These are phyloP conservation scores for Rhododendron mucronatum DNA, from an alignment of 148 eudicot genomes.

Conservation along the genomic window DNA sequence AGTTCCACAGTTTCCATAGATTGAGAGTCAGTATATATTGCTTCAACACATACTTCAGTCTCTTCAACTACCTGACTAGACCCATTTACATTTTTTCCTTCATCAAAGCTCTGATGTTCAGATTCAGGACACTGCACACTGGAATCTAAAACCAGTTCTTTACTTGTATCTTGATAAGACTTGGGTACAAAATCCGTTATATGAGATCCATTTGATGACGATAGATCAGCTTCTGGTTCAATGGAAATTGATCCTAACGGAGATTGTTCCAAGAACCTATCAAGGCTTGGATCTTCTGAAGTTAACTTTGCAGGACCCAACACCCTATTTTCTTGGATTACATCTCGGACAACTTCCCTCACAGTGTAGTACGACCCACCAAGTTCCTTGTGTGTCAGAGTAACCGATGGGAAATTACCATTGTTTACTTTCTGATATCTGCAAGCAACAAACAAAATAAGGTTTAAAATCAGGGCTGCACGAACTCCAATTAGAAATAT, in stretches of 20 bases:
- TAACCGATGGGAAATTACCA: conserved; percentile 81
- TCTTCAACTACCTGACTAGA: conserved; percentile 24
- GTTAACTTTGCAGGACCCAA: conserved; percentile 64
- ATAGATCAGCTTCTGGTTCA: conserved; percentile 35
- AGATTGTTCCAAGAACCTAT: conserved; percentile 24
- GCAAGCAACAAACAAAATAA: conserved; percentile 17
- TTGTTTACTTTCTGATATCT: conserved; percentile 73
- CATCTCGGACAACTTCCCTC: conserved; percentile 78
- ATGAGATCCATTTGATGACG: conserved; percentile 19
- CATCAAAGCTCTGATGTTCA: conserved; percentile 15
- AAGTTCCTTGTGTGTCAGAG: conserved; percentile 86
- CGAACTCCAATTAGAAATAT: background rate
- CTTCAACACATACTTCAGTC: conserved; percentile 26
- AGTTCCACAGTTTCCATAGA: conserved; percentile 19
- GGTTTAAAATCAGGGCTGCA: background rate
- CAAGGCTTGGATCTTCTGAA: conserved; percentile 32
- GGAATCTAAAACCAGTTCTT: conserved; percentile 20
- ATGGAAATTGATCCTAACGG: conserved; percentile 47
- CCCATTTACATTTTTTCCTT: conserved; percentile 7
- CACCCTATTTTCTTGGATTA: conserved; percentile 88
- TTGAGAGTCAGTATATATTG: conserved; percentile 7
- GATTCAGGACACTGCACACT: conserved; percentile 22
- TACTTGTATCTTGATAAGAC: conserved; percentile 13
- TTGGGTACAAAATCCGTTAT: conserved; percentile 1
- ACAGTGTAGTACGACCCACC: conserved; percentile 94